Evolutionary conservation across 163 green algal genomes (phyloP), one percentile per base, ranked within the genome.

Genomic region (Botryococcus braunii): DNA sequence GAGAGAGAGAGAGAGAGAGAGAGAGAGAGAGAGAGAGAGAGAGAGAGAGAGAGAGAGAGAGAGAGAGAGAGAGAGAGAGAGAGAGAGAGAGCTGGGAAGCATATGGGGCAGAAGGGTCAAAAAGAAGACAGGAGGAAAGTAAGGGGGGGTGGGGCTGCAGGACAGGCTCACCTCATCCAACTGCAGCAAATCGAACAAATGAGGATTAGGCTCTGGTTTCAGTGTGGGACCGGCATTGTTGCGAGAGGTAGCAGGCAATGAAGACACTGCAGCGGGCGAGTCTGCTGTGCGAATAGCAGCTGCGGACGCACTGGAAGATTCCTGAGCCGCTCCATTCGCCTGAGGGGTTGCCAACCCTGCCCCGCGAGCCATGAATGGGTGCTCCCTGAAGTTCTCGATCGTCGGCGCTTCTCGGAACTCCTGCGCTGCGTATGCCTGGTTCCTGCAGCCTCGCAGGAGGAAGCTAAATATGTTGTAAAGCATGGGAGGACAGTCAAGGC

Each of bases 301-400:
- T 56, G 58, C 13, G 71, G 40, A n/a, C 62, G n/a, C 64, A 29
- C 32, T 46, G 0, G 34, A n/a, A 41, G 47, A 39, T n/a, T 8
- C 50, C 5, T n/a, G 50, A 60, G 50, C 23, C 17, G 50, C 32
- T 52, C 29, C 39, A 0, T 4, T 25, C 35, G 32, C 46, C 48
- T 41, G 35, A 25, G 58, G 59, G 37, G 39, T 29, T 4, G 34
- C 68, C 43, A 55, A 34, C 3, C 21, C 63, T 9, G 68, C 48
- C 13, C 65, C 25, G 38, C 69, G 48, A 21, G 38, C 23, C 46
- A 75, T 67, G 71, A 76, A 72, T 40, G 89, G 89, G 75, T 96
- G 87, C 1, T 37, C 69, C 29, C 50, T 23, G 59, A 86, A 92
- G 74, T 91, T 95, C 29, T 95, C 82, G 9, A 92, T 94, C 56